Conservation (phyloP, 2,329 filamentous ascomycete species). For the Claviceps fusiformis region DNA sequence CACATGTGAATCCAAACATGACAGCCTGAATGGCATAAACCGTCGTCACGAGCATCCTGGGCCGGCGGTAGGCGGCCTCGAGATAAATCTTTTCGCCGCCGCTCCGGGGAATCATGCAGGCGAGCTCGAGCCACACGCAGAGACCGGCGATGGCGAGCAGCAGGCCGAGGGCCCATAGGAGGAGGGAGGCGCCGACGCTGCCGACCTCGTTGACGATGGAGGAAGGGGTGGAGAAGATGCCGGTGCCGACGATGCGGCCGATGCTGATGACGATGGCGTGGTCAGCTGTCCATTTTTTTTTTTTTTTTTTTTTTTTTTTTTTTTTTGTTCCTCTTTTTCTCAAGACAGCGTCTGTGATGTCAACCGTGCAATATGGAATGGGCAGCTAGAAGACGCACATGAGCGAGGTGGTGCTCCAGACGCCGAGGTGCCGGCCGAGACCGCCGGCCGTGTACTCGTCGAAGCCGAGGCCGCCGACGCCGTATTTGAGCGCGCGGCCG, state of each 20-base stretch:
- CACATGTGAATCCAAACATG: constrained; percentile 38
- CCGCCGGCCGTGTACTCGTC: constrained; percentile 11
- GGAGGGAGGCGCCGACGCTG: constrained; percentile 10
- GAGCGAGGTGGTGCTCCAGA: constrained; percentile 11
- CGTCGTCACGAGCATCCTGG: constrained; percentile 44
- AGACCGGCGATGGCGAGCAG: constrained; percentile 25
- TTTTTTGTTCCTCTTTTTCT: no score
- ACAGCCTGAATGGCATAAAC: constrained; percentile 49
- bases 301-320: no score
- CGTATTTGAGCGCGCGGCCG: no score
- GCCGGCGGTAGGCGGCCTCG: constrained; percentile 45
- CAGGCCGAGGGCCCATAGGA: constrained; percentile 11
- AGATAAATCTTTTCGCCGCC: constrained; percentile 56
- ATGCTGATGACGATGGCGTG: constrained; percentile 1
- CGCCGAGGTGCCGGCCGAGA: constrained; percentile 10
- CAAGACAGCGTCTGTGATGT: no score
- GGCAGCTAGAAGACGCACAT: constrained; percentile 3
- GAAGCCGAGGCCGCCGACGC: no score
- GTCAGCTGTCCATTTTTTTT: no score
- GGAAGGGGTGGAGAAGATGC: constrained; percentile 11
- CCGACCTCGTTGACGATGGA: constrained; percentile 10
- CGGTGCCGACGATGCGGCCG: constrained; percentile 12
- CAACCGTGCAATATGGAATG: no score
- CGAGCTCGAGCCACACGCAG: constrained; percentile 50
- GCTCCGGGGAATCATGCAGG: constrained; percentile 45